phyloP scores from a whole-genome alignment of 2,329 filamentous ascomycete genomes.

The Talaromyces atroroseus region DNA sequence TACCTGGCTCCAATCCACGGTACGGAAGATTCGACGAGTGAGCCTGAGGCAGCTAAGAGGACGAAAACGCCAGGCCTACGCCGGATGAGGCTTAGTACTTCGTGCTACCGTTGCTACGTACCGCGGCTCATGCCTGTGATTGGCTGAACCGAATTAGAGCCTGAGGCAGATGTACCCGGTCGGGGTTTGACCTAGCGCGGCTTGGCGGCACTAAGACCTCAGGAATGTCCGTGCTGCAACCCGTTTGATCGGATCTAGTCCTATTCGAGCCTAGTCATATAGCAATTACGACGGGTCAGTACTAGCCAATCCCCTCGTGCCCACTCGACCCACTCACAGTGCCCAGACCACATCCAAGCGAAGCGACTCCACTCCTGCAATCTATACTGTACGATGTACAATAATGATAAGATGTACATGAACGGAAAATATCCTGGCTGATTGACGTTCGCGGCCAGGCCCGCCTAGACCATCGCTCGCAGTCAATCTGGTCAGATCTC shows the following conservation, averaged over 20 bases:
- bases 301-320: background rate
- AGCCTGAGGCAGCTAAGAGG: background rate
- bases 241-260: background rate
- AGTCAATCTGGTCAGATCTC: background rate
- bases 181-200: constrained; percentile 1
- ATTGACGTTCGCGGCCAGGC: constrained; percentile 6
- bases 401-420: background rate
- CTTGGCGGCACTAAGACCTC: background rate
- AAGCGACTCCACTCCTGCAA: background rate
- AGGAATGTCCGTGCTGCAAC: background rate
- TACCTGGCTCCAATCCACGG: background rate
- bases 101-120: too few relatives aligned
- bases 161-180: background rate
- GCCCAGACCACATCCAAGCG: background rate
- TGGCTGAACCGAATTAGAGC: background rate
- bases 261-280: background rate
- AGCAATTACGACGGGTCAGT: background rate
- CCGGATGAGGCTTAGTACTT: background rate
- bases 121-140: background rate
- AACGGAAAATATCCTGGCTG: background rate
- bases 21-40: background rate
- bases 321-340: too few relatives aligned
- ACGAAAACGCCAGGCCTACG: background rate
- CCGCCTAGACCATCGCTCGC: background rate
- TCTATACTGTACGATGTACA: too few relatives aligned